Base-by-base conservation (phyloP, 371 early-diverging fungal genomes). In the Dichotomocladium elegans region DNA sequence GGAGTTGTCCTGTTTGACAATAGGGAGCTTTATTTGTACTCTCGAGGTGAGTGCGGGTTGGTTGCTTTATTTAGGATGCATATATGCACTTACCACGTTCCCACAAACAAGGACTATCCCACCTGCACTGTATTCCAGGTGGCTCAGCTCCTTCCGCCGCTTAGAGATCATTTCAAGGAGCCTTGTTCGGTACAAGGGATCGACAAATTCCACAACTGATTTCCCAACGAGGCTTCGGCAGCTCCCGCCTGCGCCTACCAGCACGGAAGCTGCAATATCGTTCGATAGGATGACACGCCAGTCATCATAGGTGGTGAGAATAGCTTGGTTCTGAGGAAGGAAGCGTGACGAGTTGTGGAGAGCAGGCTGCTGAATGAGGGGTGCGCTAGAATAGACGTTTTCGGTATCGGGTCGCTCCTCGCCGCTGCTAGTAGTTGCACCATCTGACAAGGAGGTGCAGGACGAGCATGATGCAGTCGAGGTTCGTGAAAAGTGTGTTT, bases 301-400 rank as follows among this genome's bases (percentile, higher is more conserved):
- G 43, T 80, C 68, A 29, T 72, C 70, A 56, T 83, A 72, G 0
- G 84, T 85, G 4, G 87, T 85, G 17, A 84, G 60, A 44, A 83
- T 84, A 26, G 83, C 87, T 51, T 87, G 82, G 37, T 72, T 77
- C 49, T 80, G 81, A 4, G 83, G 85, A 2, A 78, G 61, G 48
- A 81, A 80, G 27, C 85, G 66, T 0, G 79, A 73, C 8, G 81
- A 79, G 21, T 75, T 77, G 50, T 85, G 82, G 29, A 82, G 60
- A 7, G 64, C 57, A 21, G 60, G 54, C 21, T 52, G 58, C 3
- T 57, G 58, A 21, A 59, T 59, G 4, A 61, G 35, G 21, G 27
- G 41, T 37, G 61, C 24, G 28, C 48, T 27, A 11, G 53, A 53
- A 43, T 15, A 49, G 62, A 14, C 33, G 51, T 37, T 37, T 34